Conservation (phyloP, 306 rosid species). For the Castanea crenata region DNA sequence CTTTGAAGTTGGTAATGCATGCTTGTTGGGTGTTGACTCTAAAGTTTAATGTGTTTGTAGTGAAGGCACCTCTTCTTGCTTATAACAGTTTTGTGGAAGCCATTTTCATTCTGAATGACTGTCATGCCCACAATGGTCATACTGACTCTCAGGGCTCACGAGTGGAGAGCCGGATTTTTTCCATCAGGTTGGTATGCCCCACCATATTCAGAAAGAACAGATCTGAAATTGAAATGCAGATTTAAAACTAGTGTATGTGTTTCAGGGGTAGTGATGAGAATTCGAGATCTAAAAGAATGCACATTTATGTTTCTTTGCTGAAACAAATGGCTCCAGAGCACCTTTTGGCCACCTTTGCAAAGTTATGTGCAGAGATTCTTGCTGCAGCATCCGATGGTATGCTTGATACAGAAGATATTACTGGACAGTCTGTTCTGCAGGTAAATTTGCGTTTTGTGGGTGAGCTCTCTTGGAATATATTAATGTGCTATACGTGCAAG, state of each 20-base stretch:
- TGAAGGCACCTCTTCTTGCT: constrained; percentile 64
- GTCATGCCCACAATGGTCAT: constrained; percentile 64
- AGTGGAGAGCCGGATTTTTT: constrained; percentile 60
- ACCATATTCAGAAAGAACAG: constrained; percentile 7
- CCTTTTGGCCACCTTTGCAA: constrained; percentile 87
- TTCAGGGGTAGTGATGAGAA: constrained; percentile 80
- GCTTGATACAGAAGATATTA: constrained; percentile 65
- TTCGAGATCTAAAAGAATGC: constrained; percentile 82
- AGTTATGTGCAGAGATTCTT: constrained; percentile 85
- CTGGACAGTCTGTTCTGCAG: constrained; percentile 85
- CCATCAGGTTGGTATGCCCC: constrained; percentile 60
- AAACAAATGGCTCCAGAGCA: constrained; percentile 98
- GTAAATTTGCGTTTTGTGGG: constrained; percentile 21
- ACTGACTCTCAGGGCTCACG: constrained; percentile 50
- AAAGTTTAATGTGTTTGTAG: constrained; percentile 35
- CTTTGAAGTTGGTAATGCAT: constrained; percentile 11
- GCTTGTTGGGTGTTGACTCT: constrained; percentile 17
- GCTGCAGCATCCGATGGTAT: constrained; percentile 92
- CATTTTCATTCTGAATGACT: too few species aligned
- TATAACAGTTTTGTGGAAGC: too few species aligned
- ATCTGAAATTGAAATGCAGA: constrained; percentile 10
- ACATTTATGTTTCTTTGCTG: constrained; percentile 76
- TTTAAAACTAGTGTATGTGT: constrained; percentile 8
- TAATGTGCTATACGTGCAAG: background rate
- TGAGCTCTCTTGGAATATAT: background rate